Conservation (phyloP, 768 basidiomycete genomes). For the Russula abietina region DNA sequence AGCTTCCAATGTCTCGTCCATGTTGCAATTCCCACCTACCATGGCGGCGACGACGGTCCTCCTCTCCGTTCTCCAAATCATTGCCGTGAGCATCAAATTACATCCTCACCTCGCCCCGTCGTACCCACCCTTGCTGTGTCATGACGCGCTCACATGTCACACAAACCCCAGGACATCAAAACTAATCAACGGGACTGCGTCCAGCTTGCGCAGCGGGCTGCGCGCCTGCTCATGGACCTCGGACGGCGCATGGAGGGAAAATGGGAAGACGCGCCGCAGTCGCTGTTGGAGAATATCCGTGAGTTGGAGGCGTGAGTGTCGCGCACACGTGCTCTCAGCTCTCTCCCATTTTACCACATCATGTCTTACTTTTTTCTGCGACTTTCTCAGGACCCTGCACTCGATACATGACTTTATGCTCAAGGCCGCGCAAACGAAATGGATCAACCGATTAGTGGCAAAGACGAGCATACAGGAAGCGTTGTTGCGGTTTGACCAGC, state of each 20-base stretch:
- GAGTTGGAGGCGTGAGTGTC: no score
- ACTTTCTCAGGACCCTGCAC: slow-evolving; percentile 14
- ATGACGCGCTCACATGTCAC: neutral
- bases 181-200: slow-evolving; percentile 23
- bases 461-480: slow-evolving; percentile 21
- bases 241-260: no score
- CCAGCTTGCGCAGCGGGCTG: slow-evolving; percentile 21
- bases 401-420: slow-evolving; percentile 26
- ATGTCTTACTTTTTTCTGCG: no score
- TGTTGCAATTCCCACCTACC: no score
- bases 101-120: neutral
- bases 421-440: slow-evolving; percentile 20
- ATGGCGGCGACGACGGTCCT: no score
- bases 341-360: no score
- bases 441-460: slow-evolving; percentile 23
- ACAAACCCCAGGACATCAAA: slow-evolving; percentile 21
- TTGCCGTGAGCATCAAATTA: slow-evolving; percentile 7
- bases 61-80: no score
- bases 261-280: no score
- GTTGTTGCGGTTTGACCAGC: slow-evolving; percentile 18
- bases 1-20: no score
- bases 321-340: no score
- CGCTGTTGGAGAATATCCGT: no score
- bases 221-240: slow-evolving; percentile 19
- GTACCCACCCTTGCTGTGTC: neutral